Percentiles rank a stretch among this genome's conserved stretches.
phyloP scores from a whole-genome alignment of 73 alveolate species.

The Stentor roeselii region DNA sequence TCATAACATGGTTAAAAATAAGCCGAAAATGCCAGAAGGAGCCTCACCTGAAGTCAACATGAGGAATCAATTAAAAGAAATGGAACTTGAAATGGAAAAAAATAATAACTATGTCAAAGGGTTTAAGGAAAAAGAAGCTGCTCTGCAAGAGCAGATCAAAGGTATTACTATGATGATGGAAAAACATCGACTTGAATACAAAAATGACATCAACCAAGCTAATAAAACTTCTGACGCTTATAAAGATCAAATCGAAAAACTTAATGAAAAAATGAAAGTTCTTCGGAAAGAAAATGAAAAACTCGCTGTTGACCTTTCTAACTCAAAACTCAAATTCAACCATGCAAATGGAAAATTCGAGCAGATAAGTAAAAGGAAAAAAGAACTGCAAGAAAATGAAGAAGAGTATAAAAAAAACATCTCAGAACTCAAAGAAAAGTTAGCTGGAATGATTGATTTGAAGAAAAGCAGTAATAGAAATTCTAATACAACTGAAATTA shows the following conservation, averaged over 20 bases:
- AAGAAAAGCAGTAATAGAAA: constrained; percentile 1
- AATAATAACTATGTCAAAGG: not conserved
- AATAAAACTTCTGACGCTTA: not conserved
- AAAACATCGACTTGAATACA: not conserved
- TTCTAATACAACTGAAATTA: not conserved
- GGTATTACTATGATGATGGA: not conserved
- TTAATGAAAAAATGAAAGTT: not conserved
- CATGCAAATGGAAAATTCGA: not conserved
- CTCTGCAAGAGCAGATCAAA: not conserved
- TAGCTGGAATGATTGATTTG: not conserved
- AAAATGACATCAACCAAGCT: not conserved
- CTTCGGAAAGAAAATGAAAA: constrained; percentile 14
- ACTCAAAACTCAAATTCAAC: not conserved
- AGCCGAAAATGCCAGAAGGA: not conserved
- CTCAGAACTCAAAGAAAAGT: not conserved
- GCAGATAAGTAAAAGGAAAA: not conserved
- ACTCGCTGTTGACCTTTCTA: not conserved
- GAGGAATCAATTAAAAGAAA: not conserved
- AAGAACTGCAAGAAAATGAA: not conserved
- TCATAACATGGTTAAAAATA: not conserved
- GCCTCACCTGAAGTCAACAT: not conserved
- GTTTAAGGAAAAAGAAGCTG: not conserved
- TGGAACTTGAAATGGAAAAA: not conserved
- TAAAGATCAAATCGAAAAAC: not conserved
- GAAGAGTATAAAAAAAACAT: not conserved